Evolutionary conservation across 345 rosid species (phyloP).

Genomic region (Hypericum androsaemum): DNA sequence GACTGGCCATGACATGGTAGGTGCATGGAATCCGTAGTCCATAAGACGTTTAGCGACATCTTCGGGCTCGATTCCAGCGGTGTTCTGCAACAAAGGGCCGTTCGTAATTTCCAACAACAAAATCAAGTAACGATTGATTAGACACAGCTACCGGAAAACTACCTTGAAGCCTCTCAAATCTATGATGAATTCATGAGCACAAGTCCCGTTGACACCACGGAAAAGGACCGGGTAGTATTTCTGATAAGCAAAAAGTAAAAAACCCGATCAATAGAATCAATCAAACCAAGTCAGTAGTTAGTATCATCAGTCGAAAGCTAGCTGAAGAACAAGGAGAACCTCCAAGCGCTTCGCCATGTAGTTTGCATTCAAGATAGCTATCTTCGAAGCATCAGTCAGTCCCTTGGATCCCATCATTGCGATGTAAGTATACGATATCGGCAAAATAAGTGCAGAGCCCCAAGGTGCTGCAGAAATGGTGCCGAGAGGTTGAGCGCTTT

Average conservation of each 20-base stretch:
- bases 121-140: neutral
- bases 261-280: neutral
- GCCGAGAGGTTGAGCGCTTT: conserved; percentile 58
- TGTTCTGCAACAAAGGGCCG: conserved; percentile 36
- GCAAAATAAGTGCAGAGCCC: conserved; percentile 98
- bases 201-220: conserved; percentile 92
- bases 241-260: conserved; percentile 30
- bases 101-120: conserved; percentile 8
- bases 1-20: conserved; percentile 99
- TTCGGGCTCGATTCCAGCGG: conserved; percentile 92
- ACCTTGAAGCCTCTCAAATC: conserved; percentile 95
- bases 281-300: neutral
- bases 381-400: conserved; percentile 90
- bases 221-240: conserved; percentile 74
- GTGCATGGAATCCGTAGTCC: conserved; percentile 95
- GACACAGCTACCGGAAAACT: conserved; percentile 5
- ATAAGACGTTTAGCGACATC: conserved; percentile 97
- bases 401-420: conserved; percentile 99
- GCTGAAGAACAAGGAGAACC: conserved; percentile 33
- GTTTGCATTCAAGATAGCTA: conserved; percentile 89
- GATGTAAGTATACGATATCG: conserved; percentile 82
- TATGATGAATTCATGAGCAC: conserved; percentile 89
- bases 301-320: conserved; percentile 1
- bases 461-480: conserved; percentile 95
- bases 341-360: conserved; percentile 99